These are phyloP conservation scores for Kickxella alabastrina DNA, from an alignment of 192 early-diverging fungal genomes.

Conservation along the genomic window DNA sequence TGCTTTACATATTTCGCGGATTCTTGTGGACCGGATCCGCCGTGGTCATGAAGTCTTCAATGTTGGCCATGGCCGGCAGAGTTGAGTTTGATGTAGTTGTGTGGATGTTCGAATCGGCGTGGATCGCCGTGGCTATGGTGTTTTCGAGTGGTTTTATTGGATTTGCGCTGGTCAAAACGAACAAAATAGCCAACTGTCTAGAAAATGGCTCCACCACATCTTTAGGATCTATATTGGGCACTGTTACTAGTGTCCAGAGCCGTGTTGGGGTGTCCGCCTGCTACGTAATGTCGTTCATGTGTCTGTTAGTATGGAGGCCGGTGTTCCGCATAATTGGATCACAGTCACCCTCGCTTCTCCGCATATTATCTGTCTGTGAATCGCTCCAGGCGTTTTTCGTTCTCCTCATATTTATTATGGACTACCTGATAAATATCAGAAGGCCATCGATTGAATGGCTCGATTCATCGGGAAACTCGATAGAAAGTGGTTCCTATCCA, in stretches of 20 bases:
- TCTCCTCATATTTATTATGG: constrained; percentile 14
- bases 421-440: constrained; percentile 8
- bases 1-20: constrained; percentile 24
- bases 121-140: constrained; percentile 12
- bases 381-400: constrained; percentile 12
- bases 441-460: constrained; percentile 8
- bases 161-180: constrained; percentile 22
- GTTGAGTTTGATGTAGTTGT: constrained; percentile 9
- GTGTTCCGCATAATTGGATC: constrained; percentile 25
- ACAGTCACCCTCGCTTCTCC: constrained; percentile 12
- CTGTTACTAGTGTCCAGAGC: constrained; percentile 15
- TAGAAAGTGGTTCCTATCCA: background rate
- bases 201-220: constrained; percentile 6
- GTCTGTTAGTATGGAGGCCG: constrained; percentile 5
- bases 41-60: background rate
- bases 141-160: background rate
- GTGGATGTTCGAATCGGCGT: constrained; percentile 27
- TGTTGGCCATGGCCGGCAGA: no score
- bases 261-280: constrained; percentile 10
- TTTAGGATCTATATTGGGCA: constrained; percentile 17
- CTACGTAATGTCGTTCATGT: constrained; percentile 8
- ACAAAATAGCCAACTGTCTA: constrained; percentile 18
- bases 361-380: constrained; percentile 10
- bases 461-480: constrained; percentile 1
- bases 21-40: constrained; percentile 14